phyloP scores from a whole-genome alignment of 2,329 filamentous ascomycete species.

The Neopestalotiopsis sp. region DNA sequence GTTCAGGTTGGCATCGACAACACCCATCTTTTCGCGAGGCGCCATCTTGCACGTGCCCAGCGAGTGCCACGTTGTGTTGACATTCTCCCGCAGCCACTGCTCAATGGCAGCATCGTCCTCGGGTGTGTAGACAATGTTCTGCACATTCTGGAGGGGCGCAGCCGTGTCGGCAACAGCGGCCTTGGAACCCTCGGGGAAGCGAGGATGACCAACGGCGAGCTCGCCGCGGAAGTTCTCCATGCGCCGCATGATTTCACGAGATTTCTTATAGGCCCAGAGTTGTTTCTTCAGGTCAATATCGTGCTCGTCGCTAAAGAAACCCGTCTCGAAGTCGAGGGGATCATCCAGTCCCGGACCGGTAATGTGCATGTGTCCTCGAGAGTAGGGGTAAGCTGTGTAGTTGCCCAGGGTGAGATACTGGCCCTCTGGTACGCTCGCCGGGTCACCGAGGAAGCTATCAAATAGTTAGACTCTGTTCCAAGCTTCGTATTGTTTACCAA shows the following conservation, averaged over 20 bases:
- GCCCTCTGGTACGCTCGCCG: constrained; percentile 21
- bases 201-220: constrained; percentile 47
- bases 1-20: constrained; percentile 44
- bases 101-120: constrained; percentile 54
- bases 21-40: constrained; percentile 43
- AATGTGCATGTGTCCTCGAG: constrained; percentile 67
- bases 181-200: constrained; percentile 46
- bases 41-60: constrained; percentile 49
- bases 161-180: constrained; percentile 44
- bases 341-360: constrained; percentile 46
- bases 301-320: constrained; percentile 56
- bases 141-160: constrained; percentile 33
- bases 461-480: background rate
- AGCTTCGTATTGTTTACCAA: no score
- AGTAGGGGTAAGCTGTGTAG: constrained; percentile 66
- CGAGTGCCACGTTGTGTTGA: constrained; percentile 49
- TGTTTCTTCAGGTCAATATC: constrained; percentile 61
- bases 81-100: constrained; percentile 43
- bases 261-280: constrained; percentile 68
- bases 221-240: constrained; percentile 56
- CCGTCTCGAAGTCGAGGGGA: constrained; percentile 59
- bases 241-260: constrained; percentile 63
- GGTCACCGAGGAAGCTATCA: constrained; percentile 17
- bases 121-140: constrained; percentile 51
- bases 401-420: constrained; percentile 60